phyloP scores from a whole-genome alignment of 768 basidiomycete genomes.

The Trichaptum fuscoviolaceum region DNA sequence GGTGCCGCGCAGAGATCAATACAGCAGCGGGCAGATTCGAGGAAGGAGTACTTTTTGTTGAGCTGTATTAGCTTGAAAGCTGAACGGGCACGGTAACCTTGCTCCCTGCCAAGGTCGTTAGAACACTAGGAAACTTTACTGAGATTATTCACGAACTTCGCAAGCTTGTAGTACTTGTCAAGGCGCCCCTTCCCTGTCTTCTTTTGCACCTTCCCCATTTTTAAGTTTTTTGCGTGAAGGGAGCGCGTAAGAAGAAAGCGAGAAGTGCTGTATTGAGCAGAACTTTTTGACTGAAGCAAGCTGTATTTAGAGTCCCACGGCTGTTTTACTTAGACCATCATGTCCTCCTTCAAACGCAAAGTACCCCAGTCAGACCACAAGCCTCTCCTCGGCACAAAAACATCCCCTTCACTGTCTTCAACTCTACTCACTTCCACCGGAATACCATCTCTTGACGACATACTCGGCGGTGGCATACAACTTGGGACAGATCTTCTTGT shows the following conservation, averaged over 20 bases:
- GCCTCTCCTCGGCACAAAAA: constrained; percentile 43
- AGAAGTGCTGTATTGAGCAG: background rate
- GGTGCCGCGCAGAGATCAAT: constrained; percentile 99
- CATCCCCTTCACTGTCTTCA: constrained; percentile 50
- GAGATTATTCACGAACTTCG: constrained; percentile 48
- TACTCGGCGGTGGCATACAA: constrained; percentile 89
- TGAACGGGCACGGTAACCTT: constrained; percentile 98
- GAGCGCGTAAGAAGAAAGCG: background rate
- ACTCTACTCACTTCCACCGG: constrained; percentile 76
- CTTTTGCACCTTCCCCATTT: constrained; percentile 80
- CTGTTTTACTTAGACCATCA: constrained; percentile 20
- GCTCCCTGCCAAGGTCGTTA: constrained; percentile 59
- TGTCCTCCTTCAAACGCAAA: constrained; percentile 83
- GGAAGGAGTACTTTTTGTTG: constrained; percentile 95
- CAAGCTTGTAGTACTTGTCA: constrained; percentile 96
- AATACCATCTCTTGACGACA: constrained; percentile 89
- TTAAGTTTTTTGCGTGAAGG: background rate
- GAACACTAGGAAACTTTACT: background rate
- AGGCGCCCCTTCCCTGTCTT: constrained; percentile 95
- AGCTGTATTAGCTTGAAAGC: constrained; percentile 99
- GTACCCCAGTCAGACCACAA: constrained; percentile 33
- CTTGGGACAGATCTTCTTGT: constrained; percentile 69
- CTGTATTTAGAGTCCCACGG: constrained; percentile 8
- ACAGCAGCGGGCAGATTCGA: constrained; percentile 84
- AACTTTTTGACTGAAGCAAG: constrained; percentile 2